Conservation (phyloP, 2,329 filamentous ascomycete genomes). For the Phaeomoniella chlamydospora region DNA sequence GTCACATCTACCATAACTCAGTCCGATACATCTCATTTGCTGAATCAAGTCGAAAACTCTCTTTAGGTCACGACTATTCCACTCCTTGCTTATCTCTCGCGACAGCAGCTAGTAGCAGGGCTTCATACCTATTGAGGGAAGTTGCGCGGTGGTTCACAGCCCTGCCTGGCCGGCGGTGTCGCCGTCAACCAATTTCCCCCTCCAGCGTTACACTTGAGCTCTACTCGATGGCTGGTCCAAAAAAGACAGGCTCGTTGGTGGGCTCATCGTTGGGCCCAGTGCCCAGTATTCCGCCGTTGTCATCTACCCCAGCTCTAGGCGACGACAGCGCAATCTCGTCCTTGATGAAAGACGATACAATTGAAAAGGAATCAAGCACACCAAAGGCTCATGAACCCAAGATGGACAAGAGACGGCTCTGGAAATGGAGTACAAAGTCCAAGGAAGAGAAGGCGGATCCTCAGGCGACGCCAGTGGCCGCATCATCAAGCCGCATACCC, state of each 20-base stretch:
- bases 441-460: constrained; percentile 20
- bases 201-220: too few species aligned
- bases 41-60: too few species aligned
- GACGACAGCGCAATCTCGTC: not conserved
- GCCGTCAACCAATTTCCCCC: too few species aligned
- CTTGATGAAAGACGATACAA: constrained; percentile 3
- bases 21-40: too few species aligned
- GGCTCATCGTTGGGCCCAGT: not conserved
- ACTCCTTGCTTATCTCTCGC: too few species aligned
- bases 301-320: not conserved
- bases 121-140: too few species aligned
- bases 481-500: constrained; percentile 17
- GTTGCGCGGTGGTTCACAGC: too few species aligned
- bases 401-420: constrained; percentile 41
- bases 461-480: constrained; percentile 12
- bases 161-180: too few species aligned
- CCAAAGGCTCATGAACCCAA: constrained; percentile 14
- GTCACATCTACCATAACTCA: too few species aligned
- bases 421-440: constrained; percentile 51
- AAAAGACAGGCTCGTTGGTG: not conserved
- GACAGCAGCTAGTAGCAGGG: too few species aligned
- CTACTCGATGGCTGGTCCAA: not conserved
- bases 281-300: not conserved
- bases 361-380: not conserved
- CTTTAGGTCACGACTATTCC: too few species aligned